These are phyloP conservation scores for Torulaspora maleeae DNA, from an alignment of 805 yeast species.

Conservation along the genomic window DNA sequence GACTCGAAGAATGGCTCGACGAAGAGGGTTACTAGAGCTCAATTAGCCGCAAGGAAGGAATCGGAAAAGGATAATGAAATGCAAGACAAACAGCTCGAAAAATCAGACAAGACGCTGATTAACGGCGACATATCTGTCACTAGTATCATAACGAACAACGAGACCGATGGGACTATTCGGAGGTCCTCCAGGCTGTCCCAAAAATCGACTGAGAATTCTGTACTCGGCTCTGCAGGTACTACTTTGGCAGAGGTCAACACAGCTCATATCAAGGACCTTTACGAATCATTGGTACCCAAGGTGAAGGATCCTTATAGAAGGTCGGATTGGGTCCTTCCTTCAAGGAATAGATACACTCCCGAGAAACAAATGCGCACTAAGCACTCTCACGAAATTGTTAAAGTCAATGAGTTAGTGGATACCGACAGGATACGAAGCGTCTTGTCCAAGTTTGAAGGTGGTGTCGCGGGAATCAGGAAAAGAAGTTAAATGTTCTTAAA, in stretches of 20 bases:
- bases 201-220: slow-evolving; percentile 10
- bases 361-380: slow-evolving; percentile 34
- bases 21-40: slow-evolving; percentile 9
- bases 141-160: slow-evolving; percentile 12
- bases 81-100: slow-evolving; percentile 1
- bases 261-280: slow-evolving; percentile 24
- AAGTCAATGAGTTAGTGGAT: slow-evolving; percentile 29
- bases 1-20: background rate
- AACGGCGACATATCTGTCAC: slow-evolving; percentile 15
- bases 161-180: slow-evolving; percentile 16
- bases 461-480: slow-evolving; percentile 33
- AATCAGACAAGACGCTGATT: slow-evolving; percentile 2
- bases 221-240: slow-evolving; percentile 2
- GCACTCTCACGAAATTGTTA: slow-evolving; percentile 30
- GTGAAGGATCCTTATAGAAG: slow-evolving; percentile 31
- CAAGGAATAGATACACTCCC: slow-evolving; percentile 29
- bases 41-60: slow-evolving; percentile 6
- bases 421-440: slow-evolving; percentile 26
- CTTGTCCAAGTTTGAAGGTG: slow-evolving; percentile 33
- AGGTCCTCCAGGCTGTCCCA: slow-evolving; percentile 27
- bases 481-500: slow-evolving; percentile 12
- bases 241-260: slow-evolving; percentile 8
- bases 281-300: slow-evolving; percentile 32
- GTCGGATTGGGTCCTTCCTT: slow-evolving; percentile 35
- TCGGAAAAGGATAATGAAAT: background rate